Base-by-base conservation (phyloP, 805 yeast species). In the Candida quercuum region DNA sequence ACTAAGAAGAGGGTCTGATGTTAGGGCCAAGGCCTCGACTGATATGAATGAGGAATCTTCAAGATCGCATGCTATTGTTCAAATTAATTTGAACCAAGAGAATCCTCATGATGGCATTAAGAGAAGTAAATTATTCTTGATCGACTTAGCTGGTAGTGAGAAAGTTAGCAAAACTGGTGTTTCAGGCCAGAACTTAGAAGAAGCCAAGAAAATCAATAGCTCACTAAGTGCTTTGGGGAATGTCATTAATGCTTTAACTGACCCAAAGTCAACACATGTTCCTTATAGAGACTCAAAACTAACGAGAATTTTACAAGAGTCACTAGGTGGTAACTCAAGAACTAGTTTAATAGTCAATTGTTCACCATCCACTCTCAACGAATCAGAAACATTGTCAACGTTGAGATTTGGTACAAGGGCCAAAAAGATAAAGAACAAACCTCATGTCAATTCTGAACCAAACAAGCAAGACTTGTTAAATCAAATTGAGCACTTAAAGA, bases 111-210 rank as follows among this genome's bases (percentile, higher is more conserved):
- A 83, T 12, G 68, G 76, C 6, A 66, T 74, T 16, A 81, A 76
- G 53, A 66, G 70, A 27, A 81, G 88, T 5, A 77, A 74, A 41
- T 65, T 87, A 42, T 82, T 79, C 49, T 59, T 87, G 26, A 91
- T 86, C 11, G 96, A 87, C 60, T 67, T 87, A 45, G 95, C 95
- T 0, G 95, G 96, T 6, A 80, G 91, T 17, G 96, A 89, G 57
- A 84, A 79, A 56, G 76, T 81, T 27, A 77, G 78, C 40, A 81
- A 78, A 45, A 77, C 93, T 0, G 91, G 93, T 3, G 91, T 89
- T 1, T 59, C 75, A 0, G 93, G 93, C 1, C 77, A 76, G 47
- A 70, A 80, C 2, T 62, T 84, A 7, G 89, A 86, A 53, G 96
- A 88, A 49, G 87, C 95, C 1, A 84, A 84, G 51, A 85, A 81